Base-by-base conservation (phyloP, 768 basidiomycete genomes). In the Kwoniella mangroviensis region DNA sequence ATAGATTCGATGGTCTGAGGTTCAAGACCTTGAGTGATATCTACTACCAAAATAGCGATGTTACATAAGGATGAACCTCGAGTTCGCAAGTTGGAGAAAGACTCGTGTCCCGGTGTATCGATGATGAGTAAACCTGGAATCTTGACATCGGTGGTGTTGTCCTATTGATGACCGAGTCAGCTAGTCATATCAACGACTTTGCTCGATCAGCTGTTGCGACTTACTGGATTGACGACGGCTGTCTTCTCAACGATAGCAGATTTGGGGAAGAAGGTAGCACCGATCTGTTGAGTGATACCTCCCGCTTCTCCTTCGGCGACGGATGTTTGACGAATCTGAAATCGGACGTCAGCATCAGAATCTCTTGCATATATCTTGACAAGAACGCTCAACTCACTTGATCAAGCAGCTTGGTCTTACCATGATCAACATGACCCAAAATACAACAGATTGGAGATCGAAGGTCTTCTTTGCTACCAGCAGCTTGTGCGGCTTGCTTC, bases 291-390 rank as follows among this genome's bases (percentile, higher is more conserved):
- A 0, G 97, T 99, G 83, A 99, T 99, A 85, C 97, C 97, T 74
- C 97, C 97, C 2, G 97, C 97, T 88, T 99, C 97, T 65, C 97
- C 97, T 82, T 98, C 97, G 84, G 98, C 95, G 22, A 99, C 97
- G 75, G 98, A 98, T 4, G 96, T 98, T 90, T 98, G 96, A 75
- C 97, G 94, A 82, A 99, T 99, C 94, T 97, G 52, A 6, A 55
- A 42, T 42, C 28, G 73, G 13, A 34, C 9, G 24, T 63, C 65
- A 55, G 57, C 26, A 55, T 4, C 22, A 11, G 5, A 21, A 15
- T 54, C 54, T 34, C 34, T 34, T 4, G 10, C 17, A 6, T 19
- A 2, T 24, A 34, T 61, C 12, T 42, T 21, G 45, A 7, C 9
- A 34, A 22, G 41, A 62, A 22, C 61, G 15, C 15, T 43, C 21